phyloP scores from a whole-genome alignment of 805 yeast genomes.

The Saccharomycopsis sp. region DNA sequence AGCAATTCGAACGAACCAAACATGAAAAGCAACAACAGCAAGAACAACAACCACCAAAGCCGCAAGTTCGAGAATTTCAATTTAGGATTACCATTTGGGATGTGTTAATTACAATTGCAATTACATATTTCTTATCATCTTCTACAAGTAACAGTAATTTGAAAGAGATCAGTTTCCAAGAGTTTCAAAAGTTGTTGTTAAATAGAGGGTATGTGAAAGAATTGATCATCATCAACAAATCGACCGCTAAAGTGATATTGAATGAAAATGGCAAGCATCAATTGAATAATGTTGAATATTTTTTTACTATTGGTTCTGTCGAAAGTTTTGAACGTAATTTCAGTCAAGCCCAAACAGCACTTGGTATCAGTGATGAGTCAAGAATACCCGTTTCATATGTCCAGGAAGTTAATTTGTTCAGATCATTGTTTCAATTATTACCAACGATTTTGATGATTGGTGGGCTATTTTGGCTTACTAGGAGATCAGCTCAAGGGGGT shows the following conservation, averaged over 20 bases:
- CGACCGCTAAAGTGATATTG: conserved; percentile 64
- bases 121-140: conserved; percentile 1
- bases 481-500: conserved; percentile 44
- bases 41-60: conserved; percentile 1
- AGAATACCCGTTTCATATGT: conserved; percentile 78
- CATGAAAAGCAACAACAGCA: background rate
- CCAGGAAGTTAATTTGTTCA: conserved; percentile 59
- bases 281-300: conserved; percentile 31
- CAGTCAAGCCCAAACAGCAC: conserved; percentile 66
- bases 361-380: conserved; percentile 51
- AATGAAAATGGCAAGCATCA: conserved; percentile 54
- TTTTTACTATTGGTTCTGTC: conserved; percentile 81
- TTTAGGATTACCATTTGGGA: conserved; percentile 17
- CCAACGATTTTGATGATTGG: conserved; percentile 90
- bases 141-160: conserved; percentile 21
- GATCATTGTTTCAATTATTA: conserved; percentile 61
- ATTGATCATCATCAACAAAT: conserved; percentile 69
- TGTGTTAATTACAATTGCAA: conserved; percentile 10
- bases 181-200: conserved; percentile 68
- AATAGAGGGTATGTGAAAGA: conserved; percentile 72
- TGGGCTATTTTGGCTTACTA: conserved; percentile 78
- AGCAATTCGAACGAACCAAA: conserved; percentile 3
- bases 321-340: conserved; percentile 81
- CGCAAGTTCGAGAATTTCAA: conserved; percentile 12
- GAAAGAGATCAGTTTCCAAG: conserved; percentile 82